Evolutionary conservation across 139 green algal genomes (phyloP), one percentile per base, ranked within the genome.

Genomic region (Pleodorina starrii): DNA sequence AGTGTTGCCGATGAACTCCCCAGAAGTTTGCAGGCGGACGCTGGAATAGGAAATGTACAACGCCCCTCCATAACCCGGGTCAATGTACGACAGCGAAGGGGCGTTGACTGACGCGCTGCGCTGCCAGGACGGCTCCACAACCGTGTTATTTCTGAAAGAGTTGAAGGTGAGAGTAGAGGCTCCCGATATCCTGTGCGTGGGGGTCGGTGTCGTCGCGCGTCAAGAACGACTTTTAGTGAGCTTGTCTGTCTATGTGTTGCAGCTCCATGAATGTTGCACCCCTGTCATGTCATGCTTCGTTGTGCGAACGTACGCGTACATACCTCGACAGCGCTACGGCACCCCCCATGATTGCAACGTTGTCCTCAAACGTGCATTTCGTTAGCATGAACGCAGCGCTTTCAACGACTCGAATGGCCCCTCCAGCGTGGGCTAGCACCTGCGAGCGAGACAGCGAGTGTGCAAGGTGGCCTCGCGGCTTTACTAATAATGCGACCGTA

Each of bases 321-420:
- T 27, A 85, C 78, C 78, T 71, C 14, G 78, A 57, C 27, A 74
- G 5, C 1, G 78, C 78, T 6, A 85, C 2, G 3, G 78, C 78
- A 2, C 78, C 78, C 0, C 78, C 78, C 78, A 85, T 85, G 23
- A 85, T 40, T 5, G 78, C 78, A 11, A 74, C 57, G 25, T 85
- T 85, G 54, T 57, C 5, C 23, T 38, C 54, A 23, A 85, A 85
- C 0, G 5, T 57, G 3, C 9, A 59, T 0, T 36, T 17, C 0
- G 2, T 38, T 23, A 85, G 4, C 0, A 9, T 11, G 1, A 74
- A 7, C 7, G 9, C 23, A 12, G 3, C 10, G 21, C 54, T 74
- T 7, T 85, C 78, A 6, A 73, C 54, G 25, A 74, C 38, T 17
- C 78, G 78, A 21, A 85, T 27, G 1, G 54, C 78, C 5, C 78